A percentile compares a stretch with the other conserved stretches of the same genome.
Conservation (phyloP, 2,329 filamentous ascomycete genomes). For the Metarhizium robertsii region DNA sequence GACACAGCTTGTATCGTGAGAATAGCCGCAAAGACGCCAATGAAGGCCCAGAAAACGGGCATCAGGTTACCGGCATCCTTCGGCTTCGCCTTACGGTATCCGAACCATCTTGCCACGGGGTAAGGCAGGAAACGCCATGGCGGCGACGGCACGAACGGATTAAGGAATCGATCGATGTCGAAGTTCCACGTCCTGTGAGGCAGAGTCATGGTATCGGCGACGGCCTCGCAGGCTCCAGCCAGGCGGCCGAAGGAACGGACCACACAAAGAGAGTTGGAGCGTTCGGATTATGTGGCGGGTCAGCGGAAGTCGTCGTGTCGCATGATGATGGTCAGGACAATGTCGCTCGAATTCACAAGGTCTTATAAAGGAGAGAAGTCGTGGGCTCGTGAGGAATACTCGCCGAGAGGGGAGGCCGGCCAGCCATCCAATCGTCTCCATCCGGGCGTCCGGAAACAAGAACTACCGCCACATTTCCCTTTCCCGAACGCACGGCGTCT, state of each 20-base stretch:
- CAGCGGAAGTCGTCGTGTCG: neutral
- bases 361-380: neutral
- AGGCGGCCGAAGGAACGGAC: neutral
- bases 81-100: constrained; percentile 39
- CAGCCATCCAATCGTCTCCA: neutral
- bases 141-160: constrained; percentile 58
- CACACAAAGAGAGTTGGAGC: neutral
- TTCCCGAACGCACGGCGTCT: neutral
- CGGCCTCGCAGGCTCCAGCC: neutral
- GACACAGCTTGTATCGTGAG: constrained; percentile 49
- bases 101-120: constrained; percentile 59
- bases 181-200: constrained; percentile 40
- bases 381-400: no score
- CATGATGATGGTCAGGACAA: neutral
- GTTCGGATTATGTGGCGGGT: neutral
- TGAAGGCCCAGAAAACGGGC: constrained; percentile 50
- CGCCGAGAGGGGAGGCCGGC: neutral
- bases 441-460: neutral
- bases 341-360: neutral
- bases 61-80: constrained; percentile 45
- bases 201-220: constrained; percentile 7
- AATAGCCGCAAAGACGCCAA: constrained; percentile 56
- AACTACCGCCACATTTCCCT: neutral
- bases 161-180: constrained; percentile 69
- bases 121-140: constrained; percentile 55